Evolutionary conservation across 805 yeast species (phyloP).

Genomic region (Hemisphaericaspora nanyangensis): DNA sequence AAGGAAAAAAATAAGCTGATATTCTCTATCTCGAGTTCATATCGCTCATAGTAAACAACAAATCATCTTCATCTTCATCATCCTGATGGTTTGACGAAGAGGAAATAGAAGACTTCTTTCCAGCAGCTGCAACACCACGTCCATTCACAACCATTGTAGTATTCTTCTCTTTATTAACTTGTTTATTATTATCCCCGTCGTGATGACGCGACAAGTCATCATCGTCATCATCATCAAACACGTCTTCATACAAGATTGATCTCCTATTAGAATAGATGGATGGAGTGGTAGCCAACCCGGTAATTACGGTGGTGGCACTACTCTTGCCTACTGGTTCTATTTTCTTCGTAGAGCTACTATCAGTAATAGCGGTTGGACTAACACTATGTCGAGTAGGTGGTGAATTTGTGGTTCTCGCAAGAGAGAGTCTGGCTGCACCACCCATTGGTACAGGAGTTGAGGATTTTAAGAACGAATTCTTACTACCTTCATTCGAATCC

Average conservation of each 20-base stretch:
- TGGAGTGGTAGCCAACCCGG: slow-evolving; percentile 36
- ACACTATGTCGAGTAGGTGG: background rate
- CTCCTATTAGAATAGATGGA: slow-evolving; percentile 20
- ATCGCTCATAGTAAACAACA: slow-evolving; percentile 71
- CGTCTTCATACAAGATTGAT: slow-evolving; percentile 33
- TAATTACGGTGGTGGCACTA: slow-evolving; percentile 9
- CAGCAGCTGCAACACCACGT: background rate
- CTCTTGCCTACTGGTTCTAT: background rate
- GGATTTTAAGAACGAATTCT: too few species aligned
- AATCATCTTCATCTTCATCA: slow-evolving; percentile 54
- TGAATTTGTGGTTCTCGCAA: background rate
- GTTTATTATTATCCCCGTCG: slow-evolving; percentile 1
- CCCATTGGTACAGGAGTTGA: background rate
- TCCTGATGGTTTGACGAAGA: background rate
- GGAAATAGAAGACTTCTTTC: too few species aligned
- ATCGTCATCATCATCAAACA: slow-evolving; percentile 47
- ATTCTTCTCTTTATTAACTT: background rate
- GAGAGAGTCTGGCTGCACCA: background rate
- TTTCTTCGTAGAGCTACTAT: background rate
- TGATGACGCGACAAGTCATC: too few species aligned
- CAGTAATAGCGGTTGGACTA: background rate
- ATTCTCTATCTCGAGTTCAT: slow-evolving; percentile 49
- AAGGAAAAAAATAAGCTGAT: too few species aligned
- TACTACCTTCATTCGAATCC: too few species aligned
- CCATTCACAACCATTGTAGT: background rate